A percentile compares a stretch with the other conserved stretches of the same genome.
Conservation (phyloP, 306 rosid species). For the Oxytropis ochrocephala region DNA sequence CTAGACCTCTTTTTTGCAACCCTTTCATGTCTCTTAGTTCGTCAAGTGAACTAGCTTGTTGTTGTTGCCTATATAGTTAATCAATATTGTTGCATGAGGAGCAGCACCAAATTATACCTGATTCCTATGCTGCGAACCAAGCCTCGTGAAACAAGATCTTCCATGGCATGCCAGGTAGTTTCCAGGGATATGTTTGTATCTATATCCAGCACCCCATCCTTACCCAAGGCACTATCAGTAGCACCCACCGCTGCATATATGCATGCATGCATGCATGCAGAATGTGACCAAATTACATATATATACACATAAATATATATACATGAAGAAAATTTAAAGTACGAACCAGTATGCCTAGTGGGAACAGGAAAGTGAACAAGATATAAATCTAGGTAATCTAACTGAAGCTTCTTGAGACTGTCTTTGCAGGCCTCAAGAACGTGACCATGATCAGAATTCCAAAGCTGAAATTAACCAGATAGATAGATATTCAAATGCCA, state of each 20-base stretch:
- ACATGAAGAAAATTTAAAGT: background rate
- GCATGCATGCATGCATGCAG: slow-evolving; percentile 11
- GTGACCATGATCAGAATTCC: slow-evolving; percentile 98
- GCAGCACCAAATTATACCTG: slow-evolving; percentile 46
- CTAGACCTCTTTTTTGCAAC: too few relatives aligned
- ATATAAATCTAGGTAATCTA: slow-evolving; percentile 75
- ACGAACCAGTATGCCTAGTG: slow-evolving; percentile 61
- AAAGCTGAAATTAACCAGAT: slow-evolving; percentile 85
- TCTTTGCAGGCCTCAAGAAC: slow-evolving; percentile 84
- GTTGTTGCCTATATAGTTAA: too few relatives aligned
- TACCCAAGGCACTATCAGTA: slow-evolving; percentile 74
- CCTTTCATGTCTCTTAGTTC: too few relatives aligned
- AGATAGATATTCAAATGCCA: slow-evolving; percentile 6
- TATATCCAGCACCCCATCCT: slow-evolving; percentile 78
- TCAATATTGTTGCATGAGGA: too few relatives aligned
- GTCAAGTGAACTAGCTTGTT: too few relatives aligned
- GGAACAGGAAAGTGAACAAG: slow-evolving; percentile 86
- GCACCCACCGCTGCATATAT: slow-evolving; percentile 93
- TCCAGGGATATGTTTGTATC: slow-evolving; percentile 80
- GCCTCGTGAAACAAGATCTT: slow-evolving; percentile 74
- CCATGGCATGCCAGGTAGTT: slow-evolving; percentile 94
- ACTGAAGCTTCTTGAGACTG: slow-evolving; percentile 81
- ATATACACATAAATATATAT: background rate
- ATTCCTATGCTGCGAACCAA: slow-evolving; percentile 92
- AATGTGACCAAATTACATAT: background rate